phyloP scores from a whole-genome alignment of 495 filamentous ascomycete species.

The Penicillium ucsense region DNA sequence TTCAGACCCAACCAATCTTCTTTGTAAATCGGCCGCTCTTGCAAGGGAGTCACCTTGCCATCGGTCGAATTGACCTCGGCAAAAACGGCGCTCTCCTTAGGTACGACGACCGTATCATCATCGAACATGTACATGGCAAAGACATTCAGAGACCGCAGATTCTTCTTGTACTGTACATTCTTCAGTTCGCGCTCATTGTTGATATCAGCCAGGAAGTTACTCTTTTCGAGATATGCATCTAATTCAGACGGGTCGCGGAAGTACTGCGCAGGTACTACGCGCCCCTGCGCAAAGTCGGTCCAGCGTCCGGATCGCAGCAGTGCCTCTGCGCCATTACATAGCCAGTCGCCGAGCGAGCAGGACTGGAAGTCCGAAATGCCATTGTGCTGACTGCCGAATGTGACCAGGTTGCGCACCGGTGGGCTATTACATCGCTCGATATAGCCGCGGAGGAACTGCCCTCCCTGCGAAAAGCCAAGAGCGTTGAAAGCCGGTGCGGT shows the following conservation, averaged over 20 bases:
- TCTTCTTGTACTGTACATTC: constrained; percentile 63
- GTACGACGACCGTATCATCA: constrained; percentile 76
- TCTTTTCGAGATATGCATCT: constrained; percentile 66
- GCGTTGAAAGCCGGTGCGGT: constrained; percentile 79
- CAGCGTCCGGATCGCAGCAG: constrained; percentile 67
- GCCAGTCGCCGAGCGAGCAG: constrained; percentile 57
- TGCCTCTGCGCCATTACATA: constrained; percentile 68
- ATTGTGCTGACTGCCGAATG: constrained; percentile 89
- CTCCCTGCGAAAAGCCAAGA: constrained; percentile 90
- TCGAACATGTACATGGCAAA: constrained; percentile 89
- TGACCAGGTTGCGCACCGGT: constrained; percentile 72
- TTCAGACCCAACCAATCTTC: constrained; percentile 94
- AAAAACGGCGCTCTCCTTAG: constrained; percentile 90
- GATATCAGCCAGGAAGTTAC: constrained; percentile 95
- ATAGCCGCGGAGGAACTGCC: constrained; percentile 90
- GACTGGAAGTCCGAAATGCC: constrained; percentile 76
- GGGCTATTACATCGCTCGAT: constrained; percentile 82
- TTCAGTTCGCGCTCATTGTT: constrained; percentile 82
- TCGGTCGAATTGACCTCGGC: constrained; percentile 66
- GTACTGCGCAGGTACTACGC: constrained; percentile 90
- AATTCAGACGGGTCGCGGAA: constrained; percentile 67
- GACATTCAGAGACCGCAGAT: constrained; percentile 58
- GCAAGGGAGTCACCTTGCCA: constrained; percentile 53
- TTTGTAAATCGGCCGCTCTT: constrained; percentile 65
- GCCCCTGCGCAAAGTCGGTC: constrained; percentile 62